Evolutionary conservation across 768 basidiomycete species (phyloP), one percentile per base, ranked within the genome.

Genomic region (Mycena haematopus): DNA sequence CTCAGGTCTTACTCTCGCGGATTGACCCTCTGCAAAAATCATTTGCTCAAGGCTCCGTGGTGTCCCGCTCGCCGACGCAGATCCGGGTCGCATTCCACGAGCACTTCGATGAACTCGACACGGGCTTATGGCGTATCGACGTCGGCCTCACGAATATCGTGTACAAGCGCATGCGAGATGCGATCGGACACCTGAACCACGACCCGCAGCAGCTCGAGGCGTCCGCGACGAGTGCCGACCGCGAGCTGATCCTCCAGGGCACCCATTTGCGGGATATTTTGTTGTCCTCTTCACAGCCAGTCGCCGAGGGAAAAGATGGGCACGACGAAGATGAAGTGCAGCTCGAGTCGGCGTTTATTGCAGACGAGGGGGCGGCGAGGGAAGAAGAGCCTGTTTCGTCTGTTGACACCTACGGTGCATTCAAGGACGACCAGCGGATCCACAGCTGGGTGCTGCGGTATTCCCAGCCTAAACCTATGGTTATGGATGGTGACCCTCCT

Each of bases 371-470:
- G 15, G 44, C 35, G 5, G 9, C 17, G 5, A 3, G 11, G 70
- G 66, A 3, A 46, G 64, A 62, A 25, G 38, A 40, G 24, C 17
- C 58, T 24, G 64, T 62, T 51, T 25, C n/a, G 15, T 3, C 25
- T 21, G 13, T 56, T 15, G 56, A 66, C 22, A 72, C 73, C 24
- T 60, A 66, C 29, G 86, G 88, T 17, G 79, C 85, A 11, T 90
- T 96, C 74, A 80, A 79, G 61, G 79, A 88, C 24, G 88, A 97
- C 70, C 83, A 89, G 76, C 78, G 86, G 47, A 90, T 97, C 40
- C 85, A 86, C 65, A 92, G 89, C 68, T 96, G 95, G 95, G 89
- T 87, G 9, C 76, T 76, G 59, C 81, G 95, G 50, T 88, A 96
- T 74, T 80, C 82, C 17, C 75, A 71, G 21, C 70, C 74, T 9